Evolutionary conservation across 2,329 filamentous ascomycete genomes (phyloP), one percentile per base, ranked within the genome.

Genomic region (Ramularia endophylla): DNA sequence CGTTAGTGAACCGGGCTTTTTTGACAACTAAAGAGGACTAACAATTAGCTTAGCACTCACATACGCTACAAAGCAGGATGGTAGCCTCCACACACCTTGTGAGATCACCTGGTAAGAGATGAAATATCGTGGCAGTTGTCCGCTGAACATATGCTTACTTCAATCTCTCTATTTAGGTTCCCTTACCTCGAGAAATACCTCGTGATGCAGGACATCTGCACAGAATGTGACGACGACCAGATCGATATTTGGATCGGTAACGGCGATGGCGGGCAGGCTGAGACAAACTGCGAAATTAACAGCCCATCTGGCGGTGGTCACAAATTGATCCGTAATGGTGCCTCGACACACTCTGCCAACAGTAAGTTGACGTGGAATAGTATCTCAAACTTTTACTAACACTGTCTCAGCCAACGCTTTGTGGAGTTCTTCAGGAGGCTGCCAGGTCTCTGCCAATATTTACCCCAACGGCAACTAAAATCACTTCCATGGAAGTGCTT

Each of bases 221-320:
- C 33, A n/a, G 18, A 16, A 7, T 36, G 33, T n/a, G 33, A 36
- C 16, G 33, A 36, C 13, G 18, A 36, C 33, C 19, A 20, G 18
- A 36, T 36, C 18, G 33, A 36, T n/a, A 20, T 36, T 16, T 36
- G 33, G 33, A 36, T 36, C 33, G 18, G 33, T 7, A 20, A 36
- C 33, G 33, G 18, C 8, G 12, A 36, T 19, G 33, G 33, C 16
- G 33, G 33, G 7, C 33, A 36, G 33, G 33, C 8, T 8, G 33
- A 36, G 33, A 7, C 18, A 8, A 36, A 36, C 33, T 36, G 33
- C 33, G 33, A 36, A n/a, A 19, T 17, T 16, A 36, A 36, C 33
- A 9, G 8, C 13, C 33, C 13, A n/a, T 36, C 33, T 16, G 33
- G 33, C 5, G 19, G 19, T n/a, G 33, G 33, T 7, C 13, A 36